Base-by-base conservation (phyloP, 2,329 filamentous ascomycete genomes). In the Colletotrichum godetiae region DNA sequence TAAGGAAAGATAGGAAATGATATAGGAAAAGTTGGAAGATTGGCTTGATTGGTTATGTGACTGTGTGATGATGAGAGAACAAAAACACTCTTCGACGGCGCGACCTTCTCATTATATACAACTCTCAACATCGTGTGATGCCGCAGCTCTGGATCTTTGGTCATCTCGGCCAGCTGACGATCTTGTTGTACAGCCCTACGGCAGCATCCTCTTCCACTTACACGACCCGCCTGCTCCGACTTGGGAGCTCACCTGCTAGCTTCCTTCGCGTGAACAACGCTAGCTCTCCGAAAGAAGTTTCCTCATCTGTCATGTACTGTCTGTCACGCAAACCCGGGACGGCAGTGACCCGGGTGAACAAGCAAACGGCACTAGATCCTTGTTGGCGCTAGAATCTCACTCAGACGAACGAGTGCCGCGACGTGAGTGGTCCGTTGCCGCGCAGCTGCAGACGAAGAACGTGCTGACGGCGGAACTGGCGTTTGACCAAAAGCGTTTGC, bases 131-230 rank as follows among this genome's bases (percentile, higher is more conserved):
- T 15, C 3, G 3, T n/a, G 15, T 12, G 57, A 13, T 7, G 11
- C 27, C 11, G 10, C 4, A 15, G 10, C 22, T n/a, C 19, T n/a
- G 37, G 22, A 15, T 4, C 22, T 24, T 24, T n/a, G 37, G 22
- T 62, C 42, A 59, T 27, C 35, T 62, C 13, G 29, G 12, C 61
- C 59, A 59, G 13, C 56, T 24, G 29, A 6, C 4, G 37, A 33
- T 24, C 58, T 33, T 46, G 29, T 27, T 55, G 63, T 74, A 74
- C 65, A 68, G 68, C 72, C 74, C 12, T 24, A 31, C 74, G 42
- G 61, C 55, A 57, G 7, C 64, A 55, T 68, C 57, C 57, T 73
- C 27, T 73, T 73, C 64, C 68, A 59, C 31, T 4, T 10, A 31
- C 57, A 19, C 57, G 29, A 35, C 19, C 27, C 31, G 27, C 11